Evolutionary conservation across 228 moss, liverwort and hornwort species (phyloP).

Genomic region (Sphagnum magellanicum): DNA sequence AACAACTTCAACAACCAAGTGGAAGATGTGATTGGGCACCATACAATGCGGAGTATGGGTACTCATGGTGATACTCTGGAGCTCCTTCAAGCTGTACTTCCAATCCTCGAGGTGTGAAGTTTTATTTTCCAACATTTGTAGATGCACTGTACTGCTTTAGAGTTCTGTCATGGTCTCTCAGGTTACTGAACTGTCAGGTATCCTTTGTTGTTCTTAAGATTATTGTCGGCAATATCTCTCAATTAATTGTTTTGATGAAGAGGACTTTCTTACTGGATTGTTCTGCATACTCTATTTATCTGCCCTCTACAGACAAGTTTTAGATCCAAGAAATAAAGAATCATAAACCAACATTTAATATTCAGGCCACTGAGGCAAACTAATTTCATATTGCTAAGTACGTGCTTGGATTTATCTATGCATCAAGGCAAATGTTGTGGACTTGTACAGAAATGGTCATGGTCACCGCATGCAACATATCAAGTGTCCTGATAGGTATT

Average conservation of each 20-base stretch:
- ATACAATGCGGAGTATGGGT: constrained; percentile 42
- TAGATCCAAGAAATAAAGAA: too few relatives aligned
- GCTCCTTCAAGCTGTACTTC: constrained; percentile 24
- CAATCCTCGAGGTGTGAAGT: constrained; percentile 23
- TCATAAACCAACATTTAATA: too few relatives aligned
- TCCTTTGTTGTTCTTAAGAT: not conserved
- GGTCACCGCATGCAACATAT: constrained; percentile 36
- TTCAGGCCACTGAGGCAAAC: too few relatives aligned
- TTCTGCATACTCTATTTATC: not conserved
- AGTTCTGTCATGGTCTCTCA: too few relatives aligned
- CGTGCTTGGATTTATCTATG: not conserved
- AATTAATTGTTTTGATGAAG: too few relatives aligned
- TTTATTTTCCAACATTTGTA: not conserved
- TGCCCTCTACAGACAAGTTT: too few relatives aligned
- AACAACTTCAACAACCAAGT: constrained; percentile 22
- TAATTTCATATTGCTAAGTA: too few relatives aligned
- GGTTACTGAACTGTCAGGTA: too few relatives aligned
- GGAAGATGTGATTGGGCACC: constrained; percentile 48
- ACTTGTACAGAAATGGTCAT: constrained; percentile 45
- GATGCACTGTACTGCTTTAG: too few relatives aligned
- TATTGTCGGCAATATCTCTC: too few relatives aligned
- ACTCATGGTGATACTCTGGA: constrained; percentile 24
- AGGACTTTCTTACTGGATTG: not conserved
- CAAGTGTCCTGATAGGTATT: constrained; percentile 32
- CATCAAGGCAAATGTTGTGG: constrained; percentile 26